Conservation (phyloP, 176 grass and related monocot species). For the Pharus latifolius region DNA sequence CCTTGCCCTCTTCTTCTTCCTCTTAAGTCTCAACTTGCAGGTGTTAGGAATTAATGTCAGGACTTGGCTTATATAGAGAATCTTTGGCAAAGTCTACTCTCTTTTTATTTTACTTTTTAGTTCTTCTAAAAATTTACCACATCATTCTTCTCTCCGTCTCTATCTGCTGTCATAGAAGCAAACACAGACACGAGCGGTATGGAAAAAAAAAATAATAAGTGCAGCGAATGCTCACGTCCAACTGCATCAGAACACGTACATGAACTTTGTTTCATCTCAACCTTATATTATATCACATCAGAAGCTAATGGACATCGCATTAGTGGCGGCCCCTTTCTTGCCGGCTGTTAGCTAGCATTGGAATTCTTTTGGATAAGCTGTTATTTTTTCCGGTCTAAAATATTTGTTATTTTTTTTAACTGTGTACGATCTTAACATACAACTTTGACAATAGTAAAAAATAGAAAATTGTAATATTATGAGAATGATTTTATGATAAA, state of each 20-base stretch:
- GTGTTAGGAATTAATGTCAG: too few species aligned
- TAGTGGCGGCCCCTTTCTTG: slow-evolving; percentile 23
- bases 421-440: too few species aligned
- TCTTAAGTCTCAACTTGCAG: not conserved
- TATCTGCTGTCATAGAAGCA: too few species aligned
- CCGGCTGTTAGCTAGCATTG: not conserved
- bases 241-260: not conserved
- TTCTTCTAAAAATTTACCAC: not conserved
- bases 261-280: not conserved
- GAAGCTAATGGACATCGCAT: not conserved
- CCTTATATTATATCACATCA: not conserved
- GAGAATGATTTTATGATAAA: too few species aligned
- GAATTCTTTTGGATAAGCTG: not conserved
- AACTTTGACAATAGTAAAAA: too few species aligned
- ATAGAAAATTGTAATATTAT: too few species aligned
- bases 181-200: too few species aligned
- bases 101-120: not conserved
- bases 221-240: not conserved
- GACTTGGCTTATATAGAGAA: slow-evolving; percentile 21
- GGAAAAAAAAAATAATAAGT: too few species aligned
- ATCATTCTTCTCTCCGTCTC: not conserved
- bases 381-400: too few species aligned
- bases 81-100: slow-evolving; percentile 8
- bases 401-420: too few species aligned
- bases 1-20: not conserved